Evolutionary conservation across 495 filamentous ascomycete species (phyloP).

Genomic region (Aspergillus affinis): DNA sequence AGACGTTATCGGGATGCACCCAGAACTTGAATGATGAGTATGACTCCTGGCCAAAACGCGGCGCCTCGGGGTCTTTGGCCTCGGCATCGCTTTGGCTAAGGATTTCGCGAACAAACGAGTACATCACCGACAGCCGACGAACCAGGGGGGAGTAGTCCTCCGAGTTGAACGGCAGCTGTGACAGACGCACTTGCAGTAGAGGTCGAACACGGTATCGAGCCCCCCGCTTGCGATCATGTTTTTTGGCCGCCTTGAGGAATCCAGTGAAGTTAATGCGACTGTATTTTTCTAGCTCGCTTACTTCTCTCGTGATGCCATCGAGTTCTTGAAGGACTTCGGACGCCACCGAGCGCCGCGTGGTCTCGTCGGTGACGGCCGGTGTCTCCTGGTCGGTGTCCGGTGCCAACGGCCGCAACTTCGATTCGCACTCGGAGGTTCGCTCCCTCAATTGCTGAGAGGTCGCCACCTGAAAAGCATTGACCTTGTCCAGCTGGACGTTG

Average conservation of each 20-base stretch:
- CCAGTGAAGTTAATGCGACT: slow-evolving; percentile 96
- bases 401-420: slow-evolving; percentile 49
- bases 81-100: slow-evolving; percentile 56
- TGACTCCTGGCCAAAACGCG: slow-evolving; percentile 54
- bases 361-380: slow-evolving; percentile 30
- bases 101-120: slow-evolving; percentile 85
- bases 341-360: slow-evolving; percentile 52
- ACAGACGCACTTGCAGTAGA: slow-evolving; percentile 83
- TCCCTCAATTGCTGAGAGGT: slow-evolving; percentile 71
- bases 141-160: slow-evolving; percentile 91
- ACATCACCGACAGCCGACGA: slow-evolving; percentile 88
- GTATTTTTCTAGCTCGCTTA: slow-evolving; percentile 91
- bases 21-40: slow-evolving; percentile 98
- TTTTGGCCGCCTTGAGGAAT: slow-evolving; percentile 97
- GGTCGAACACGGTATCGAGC: slow-evolving; percentile 81
- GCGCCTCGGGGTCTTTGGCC: slow-evolving; percentile 38
- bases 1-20: slow-evolving; percentile 90
- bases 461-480: slow-evolving; percentile 81
- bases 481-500: slow-evolving; percentile 94
- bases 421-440: slow-evolving; percentile 57
- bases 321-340: slow-evolving; percentile 74
- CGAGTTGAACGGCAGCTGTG: slow-evolving; percentile 87
- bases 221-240: slow-evolving; percentile 90
- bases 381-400: slow-evolving; percentile 29
- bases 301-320: slow-evolving; percentile 83